phyloP scores from a whole-genome alignment of 495 filamentous ascomycete genomes.

The Penicillium pancosmium region DNA sequence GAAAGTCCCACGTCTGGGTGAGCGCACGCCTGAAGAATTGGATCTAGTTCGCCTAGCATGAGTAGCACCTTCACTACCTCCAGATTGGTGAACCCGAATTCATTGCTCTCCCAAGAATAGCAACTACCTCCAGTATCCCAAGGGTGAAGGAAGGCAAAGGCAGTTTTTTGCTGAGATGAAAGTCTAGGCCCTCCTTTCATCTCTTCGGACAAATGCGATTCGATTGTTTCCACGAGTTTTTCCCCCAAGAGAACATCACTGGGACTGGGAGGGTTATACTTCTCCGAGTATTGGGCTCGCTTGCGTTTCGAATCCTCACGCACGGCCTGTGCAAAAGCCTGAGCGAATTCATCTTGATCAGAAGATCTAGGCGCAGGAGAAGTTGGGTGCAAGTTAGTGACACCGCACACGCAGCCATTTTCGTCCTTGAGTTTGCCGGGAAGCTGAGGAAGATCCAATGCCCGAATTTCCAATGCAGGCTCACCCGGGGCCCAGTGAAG shows the following conservation, averaged over 20 bases:
- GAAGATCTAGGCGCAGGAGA: neutral
- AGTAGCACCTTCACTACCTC: slow-evolving; percentile 13
- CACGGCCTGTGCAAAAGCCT: slow-evolving; percentile 10
- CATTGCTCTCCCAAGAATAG: neutral
- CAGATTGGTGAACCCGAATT: slow-evolving; percentile 11
- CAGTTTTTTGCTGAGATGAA: slow-evolving; percentile 11
- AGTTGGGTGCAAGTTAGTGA: slow-evolving; percentile 13
- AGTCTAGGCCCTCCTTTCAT: slow-evolving; percentile 5
- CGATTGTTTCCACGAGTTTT: slow-evolving; percentile 4
- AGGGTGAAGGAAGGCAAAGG: slow-evolving; percentile 9
- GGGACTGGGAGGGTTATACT: slow-evolving; percentile 8
- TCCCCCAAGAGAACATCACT: slow-evolving; percentile 13
- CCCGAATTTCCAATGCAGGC: slow-evolving; percentile 9
- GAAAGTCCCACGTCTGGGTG: slow-evolving; percentile 11
- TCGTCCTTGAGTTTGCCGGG: slow-evolving; percentile 13
- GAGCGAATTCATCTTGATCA: slow-evolving; percentile 7
- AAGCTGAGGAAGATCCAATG: slow-evolving; percentile 4
- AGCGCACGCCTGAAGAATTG: slow-evolving; percentile 15
- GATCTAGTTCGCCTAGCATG: slow-evolving; percentile 12
- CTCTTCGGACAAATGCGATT: slow-evolving; percentile 3
- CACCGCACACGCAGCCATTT: slow-evolving; percentile 9
- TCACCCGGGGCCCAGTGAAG: slow-evolving; percentile 14
- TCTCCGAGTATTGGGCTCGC: slow-evolving; percentile 12
- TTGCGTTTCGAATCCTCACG: slow-evolving; percentile 11
- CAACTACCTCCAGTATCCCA: neutral